Base-by-base conservation (phyloP, 2,329 filamentous ascomycete genomes). In the Fusarium neocosmosporiellum region DNA sequence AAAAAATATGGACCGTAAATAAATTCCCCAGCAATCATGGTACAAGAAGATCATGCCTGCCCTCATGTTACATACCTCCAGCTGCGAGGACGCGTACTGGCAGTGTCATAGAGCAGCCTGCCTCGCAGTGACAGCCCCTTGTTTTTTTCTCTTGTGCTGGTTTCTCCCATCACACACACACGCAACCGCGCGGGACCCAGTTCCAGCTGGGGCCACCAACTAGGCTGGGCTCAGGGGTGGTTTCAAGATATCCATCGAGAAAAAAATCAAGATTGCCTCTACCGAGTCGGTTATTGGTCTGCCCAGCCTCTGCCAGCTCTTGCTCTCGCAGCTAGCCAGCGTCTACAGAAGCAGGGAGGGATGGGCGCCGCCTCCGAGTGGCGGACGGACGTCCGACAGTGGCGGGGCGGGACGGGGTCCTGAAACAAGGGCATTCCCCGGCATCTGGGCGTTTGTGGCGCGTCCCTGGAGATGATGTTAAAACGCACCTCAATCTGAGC, bases 1-100 rank as follows among this genome's bases (percentile, higher is more conserved):
- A 63, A 65, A 50, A 53, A 53, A 53, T 31, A 53, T 53, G 71
- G 60, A 48, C 27, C 67, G 31, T 36, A 22, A 54, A 39, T 31
- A 63, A 73, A 73, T 73, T 73, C 70, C 71, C 71, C 71, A 71
- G 71, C 67, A 74, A 74, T 73, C 71, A 74, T 39, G 61, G 59
- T 31, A 54, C 57, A 29, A 60, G 58, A 20, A 73, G 57, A 71
- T 73, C 63, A 55, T 65, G 24, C 50, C 48, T 24, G 24, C 37
- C 61, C 48, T 37, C 60, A 63, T 31, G 20, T 22, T 24, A 7
- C 43, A 31, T 39, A 37, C 24, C 55, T 29, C 24, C 24, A 59
- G 11, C 36, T 29, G 36, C 27, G 46, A 50, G 46, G 70, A 70
- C 70, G 66, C 69, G 70, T 61, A 59, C 59, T 46, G 60, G 39